Evolutionary conservation across 2,329 filamentous ascomycete species (phyloP).

Genomic region (Phoma sp.): DNA sequence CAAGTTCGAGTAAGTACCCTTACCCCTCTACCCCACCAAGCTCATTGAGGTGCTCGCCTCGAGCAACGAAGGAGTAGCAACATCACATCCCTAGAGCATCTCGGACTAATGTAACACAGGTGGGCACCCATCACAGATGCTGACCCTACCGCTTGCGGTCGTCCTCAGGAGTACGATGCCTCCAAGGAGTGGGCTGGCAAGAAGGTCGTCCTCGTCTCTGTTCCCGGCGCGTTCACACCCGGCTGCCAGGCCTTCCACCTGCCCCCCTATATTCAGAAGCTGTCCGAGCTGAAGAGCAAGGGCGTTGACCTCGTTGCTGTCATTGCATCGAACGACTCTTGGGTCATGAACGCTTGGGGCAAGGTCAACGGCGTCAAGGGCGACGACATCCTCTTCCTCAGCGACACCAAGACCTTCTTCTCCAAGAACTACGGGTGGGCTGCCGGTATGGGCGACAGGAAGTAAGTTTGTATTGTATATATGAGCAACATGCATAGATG

Average conservation of each 20-base stretch:
- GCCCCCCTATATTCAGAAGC: conserved; percentile 78
- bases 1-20: conserved; percentile 70
- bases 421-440: conserved; percentile 81
- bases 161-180: conserved; percentile 79
- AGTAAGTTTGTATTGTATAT: conserved; percentile 42
- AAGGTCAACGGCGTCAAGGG: conserved; percentile 83
- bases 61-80: too few relatives aligned
- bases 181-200: conserved; percentile 76
- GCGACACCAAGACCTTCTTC: conserved; percentile 76
- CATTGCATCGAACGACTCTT: conserved; percentile 84
- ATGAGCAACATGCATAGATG: background rate
- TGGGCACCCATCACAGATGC: conserved; percentile 82
- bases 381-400: conserved; percentile 79
- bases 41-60: conserved; percentile 10
- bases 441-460: conserved; percentile 71
- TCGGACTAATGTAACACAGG: conserved; percentile 51
- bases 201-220: conserved; percentile 74
- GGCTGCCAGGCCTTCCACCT: conserved; percentile 84
- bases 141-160: conserved; percentile 76
- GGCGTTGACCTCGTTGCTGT: conserved; percentile 83
- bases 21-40: conserved; percentile 20
- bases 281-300: conserved; percentile 75
- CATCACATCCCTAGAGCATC: too few relatives aligned
- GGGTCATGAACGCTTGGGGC: conserved; percentile 87
- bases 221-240: conserved; percentile 69